Evolutionary conservation across 2,329 filamentous ascomycete species (phyloP).

Genomic region (Trichoderma simmonsii): DNA sequence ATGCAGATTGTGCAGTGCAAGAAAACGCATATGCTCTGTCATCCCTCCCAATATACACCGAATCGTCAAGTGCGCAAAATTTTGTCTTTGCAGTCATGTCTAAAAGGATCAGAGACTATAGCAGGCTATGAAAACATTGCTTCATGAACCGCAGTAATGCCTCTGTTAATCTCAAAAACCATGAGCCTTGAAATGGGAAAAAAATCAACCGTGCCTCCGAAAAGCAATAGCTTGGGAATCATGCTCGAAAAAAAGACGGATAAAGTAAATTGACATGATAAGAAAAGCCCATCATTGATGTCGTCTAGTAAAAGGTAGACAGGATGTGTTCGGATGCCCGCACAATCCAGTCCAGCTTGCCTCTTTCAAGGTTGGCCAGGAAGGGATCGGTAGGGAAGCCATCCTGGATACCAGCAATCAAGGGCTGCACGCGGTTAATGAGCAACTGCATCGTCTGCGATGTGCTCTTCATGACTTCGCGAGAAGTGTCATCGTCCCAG

Average conservation of each 20-base stretch:
- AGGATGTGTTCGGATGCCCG: slow-evolving; percentile 37
- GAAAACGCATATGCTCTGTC: not conserved
- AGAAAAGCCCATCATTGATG: slow-evolving; percentile 26
- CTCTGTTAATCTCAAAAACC: not conserved
- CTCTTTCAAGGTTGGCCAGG: slow-evolving; percentile 37
- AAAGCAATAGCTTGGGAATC: slow-evolving; percentile 7
- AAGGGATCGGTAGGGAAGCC: slow-evolving; percentile 40
- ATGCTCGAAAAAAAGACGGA: not conserved
- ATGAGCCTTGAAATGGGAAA: not conserved
- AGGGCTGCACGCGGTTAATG: slow-evolving; percentile 34
- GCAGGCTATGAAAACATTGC: not conserved
- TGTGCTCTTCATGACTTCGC: slow-evolving; percentile 39
- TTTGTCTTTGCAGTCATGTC: not conserved
- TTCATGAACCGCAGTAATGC: not conserved
- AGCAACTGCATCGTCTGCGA: slow-evolving; percentile 40
- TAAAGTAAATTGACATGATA: not conserved
- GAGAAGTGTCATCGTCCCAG: slow-evolving; percentile 37
- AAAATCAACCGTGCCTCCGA: not conserved
- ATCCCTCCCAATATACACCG: not conserved
- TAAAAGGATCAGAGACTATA: not conserved
- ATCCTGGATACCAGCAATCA: slow-evolving; percentile 35
- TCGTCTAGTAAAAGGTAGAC: slow-evolving; percentile 28
- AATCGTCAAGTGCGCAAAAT: not conserved
- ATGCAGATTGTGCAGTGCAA: not conserved
- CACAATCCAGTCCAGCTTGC: slow-evolving; percentile 41